Conservation (phyloP, 2,329 filamentous ascomycete species). For the Exophiala spinifera region DNA sequence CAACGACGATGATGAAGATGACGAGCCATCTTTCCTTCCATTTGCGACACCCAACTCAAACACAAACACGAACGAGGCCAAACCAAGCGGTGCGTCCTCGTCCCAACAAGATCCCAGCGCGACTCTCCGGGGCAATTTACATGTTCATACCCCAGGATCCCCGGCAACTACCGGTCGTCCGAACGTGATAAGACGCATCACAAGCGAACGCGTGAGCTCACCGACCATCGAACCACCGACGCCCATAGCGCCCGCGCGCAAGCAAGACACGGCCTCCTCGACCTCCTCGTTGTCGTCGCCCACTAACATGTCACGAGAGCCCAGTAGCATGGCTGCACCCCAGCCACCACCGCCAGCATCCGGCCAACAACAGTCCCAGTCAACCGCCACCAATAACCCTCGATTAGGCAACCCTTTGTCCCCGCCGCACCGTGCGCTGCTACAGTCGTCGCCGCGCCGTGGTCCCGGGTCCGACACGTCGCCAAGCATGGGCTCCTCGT, state of each 20-base stretch:
- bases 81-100: slow-evolving; percentile 25
- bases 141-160: slow-evolving; percentile 2
- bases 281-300: slow-evolving; percentile 20
- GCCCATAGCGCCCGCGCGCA: slow-evolving; percentile 32
- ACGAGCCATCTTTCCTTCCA: slow-evolving; percentile 47
- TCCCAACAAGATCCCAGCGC: slow-evolving; percentile 38
- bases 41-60: slow-evolving; percentile 30
- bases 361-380: background rate
- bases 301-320: slow-evolving; percentile 1
- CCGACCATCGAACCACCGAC: slow-evolving; percentile 22
- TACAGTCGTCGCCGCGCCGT: slow-evolving; percentile 37
- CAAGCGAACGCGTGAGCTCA: slow-evolving; percentile 29
- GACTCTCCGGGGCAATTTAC: slow-evolving; percentile 40
- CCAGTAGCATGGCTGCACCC: background rate
- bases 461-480: slow-evolving; percentile 52
- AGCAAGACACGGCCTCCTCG: slow-evolving; percentile 27
- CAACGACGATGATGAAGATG: slow-evolving; percentile 36
- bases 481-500: slow-evolving; percentile 63
- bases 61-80: slow-evolving; percentile 2
- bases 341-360: background rate
- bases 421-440: slow-evolving; percentile 49
- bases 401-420: slow-evolving; percentile 31
- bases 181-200: slow-evolving; percentile 30
- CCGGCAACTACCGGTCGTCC: slow-evolving; percentile 26
- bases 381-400: background rate